Evolutionary conservation across 2,329 filamentous ascomycete genomes (phyloP), one percentile per base, ranked within the genome.

Genomic region (Metarhizium anisopliae): DNA sequence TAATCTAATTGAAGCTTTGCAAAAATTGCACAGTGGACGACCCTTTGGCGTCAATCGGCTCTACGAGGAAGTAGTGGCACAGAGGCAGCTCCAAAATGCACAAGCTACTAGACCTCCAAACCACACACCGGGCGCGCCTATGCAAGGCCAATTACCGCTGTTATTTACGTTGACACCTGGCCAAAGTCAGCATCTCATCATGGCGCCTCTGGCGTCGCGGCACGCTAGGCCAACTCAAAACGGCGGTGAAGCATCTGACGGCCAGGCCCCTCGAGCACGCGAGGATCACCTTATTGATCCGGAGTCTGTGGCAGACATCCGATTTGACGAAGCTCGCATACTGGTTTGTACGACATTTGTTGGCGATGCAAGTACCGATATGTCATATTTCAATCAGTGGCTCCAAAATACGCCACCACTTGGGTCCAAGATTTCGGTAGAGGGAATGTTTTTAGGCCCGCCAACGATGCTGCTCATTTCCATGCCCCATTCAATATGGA

Each of bases 391-490:
- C 65, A 80, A 84, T 56, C 79, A 84, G 59, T 86, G 83, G 83
- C 73, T 86, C n/a, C 78, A 82, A 50, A 79, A 81, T 60, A 77
- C 77, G 1, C 81, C 83, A 1, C 69, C 77, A 0, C 74, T 81
- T 3, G 79, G 79, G 1, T 75, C 79, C 16, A 82, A 80, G 61
- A 81, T 86, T 56, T 75, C 78, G 6, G 82, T 86, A 4, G 83
- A 86, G 64, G 83, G 82, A 60, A 86, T 86, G 81, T 86, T 86
- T 59, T 71, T 86, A 18, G 84, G 83, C 0, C 83, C 83, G 0
- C 83, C 83, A 1, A 86, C 84, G 0, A 84, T 86, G 73, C 70
- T 86, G 8, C 71, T 86, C 35, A 82, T 86, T 54, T 86, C 83
- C 4, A 86, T 86, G 80, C 82, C 83, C 4, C 75, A 80, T 56